Evolutionary conservation across 345 rosid genomes (phyloP).

Genomic region (Linum usitatissimum): DNA sequence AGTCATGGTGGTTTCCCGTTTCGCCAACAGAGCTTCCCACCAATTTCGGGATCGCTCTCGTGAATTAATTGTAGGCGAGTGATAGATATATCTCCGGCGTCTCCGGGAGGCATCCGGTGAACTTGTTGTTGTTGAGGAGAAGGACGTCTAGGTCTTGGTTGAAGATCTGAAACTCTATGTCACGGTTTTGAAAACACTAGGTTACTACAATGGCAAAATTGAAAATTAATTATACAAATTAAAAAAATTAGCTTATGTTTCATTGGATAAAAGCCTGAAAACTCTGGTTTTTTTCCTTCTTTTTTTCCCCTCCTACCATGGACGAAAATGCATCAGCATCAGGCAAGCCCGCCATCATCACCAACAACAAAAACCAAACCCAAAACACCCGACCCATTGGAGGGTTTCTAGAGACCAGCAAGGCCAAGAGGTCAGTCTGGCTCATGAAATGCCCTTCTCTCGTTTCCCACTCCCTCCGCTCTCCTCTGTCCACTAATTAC

Average conservation of each 20-base stretch:
- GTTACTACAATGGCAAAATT: too few species aligned
- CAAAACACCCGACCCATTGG: slow-evolving; percentile 6
- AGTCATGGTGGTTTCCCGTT: too few species aligned
- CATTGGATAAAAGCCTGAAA: too few species aligned
- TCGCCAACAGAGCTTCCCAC: slow-evolving; percentile 8
- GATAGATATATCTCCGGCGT: slow-evolving; percentile 27
- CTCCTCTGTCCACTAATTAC: slow-evolving; percentile 18
- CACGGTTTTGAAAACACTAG: too few species aligned
- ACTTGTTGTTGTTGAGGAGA: slow-evolving; percentile 37
- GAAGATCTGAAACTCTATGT: slow-evolving; percentile 15
- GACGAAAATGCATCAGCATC: neutral
- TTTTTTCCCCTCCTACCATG: neutral
- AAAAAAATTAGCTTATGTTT: too few species aligned
- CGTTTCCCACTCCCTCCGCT: slow-evolving; percentile 41
- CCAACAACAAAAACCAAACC: neutral
- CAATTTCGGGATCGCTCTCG: slow-evolving; percentile 27
- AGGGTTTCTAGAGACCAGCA: slow-evolving; percentile 38
- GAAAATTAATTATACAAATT: too few species aligned
- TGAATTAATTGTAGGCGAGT: slow-evolving; percentile 35
- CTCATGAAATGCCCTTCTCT: slow-evolving; percentile 68
- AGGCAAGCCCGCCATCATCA: neutral
- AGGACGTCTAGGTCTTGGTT: slow-evolving; percentile 20
- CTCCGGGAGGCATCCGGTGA: slow-evolving; percentile 22
- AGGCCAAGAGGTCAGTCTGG: slow-evolving; percentile 60
- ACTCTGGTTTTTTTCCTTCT: neutral